Evolutionary conservation across 1,139 yeast genomes (phyloP).

Genomic region (Meyerozyma sp.): DNA sequence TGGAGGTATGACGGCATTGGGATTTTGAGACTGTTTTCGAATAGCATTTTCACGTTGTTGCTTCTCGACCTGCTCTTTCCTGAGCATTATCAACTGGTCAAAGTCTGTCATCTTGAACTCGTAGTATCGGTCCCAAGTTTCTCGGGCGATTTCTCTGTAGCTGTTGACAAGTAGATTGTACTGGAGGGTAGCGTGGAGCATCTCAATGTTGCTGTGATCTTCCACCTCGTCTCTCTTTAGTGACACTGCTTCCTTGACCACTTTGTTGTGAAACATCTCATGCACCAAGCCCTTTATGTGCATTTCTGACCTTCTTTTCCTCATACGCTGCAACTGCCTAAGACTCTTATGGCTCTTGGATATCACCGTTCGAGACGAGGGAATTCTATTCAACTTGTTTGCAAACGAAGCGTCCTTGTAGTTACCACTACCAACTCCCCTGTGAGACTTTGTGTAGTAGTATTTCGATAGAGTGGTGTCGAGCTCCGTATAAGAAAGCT

Average conservation of each 20-base stretch:
- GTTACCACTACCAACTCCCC: slow-evolving; percentile 47
- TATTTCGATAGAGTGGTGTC: slow-evolving; percentile 28
- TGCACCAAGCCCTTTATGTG: slow-evolving; percentile 35
- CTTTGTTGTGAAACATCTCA: slow-evolving; percentile 27
- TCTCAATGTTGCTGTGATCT: slow-evolving; percentile 37
- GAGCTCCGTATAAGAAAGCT: slow-evolving; percentile 20
- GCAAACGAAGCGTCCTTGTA: slow-evolving; percentile 42
- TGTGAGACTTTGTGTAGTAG: slow-evolving; percentile 34
- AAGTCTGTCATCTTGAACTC: slow-evolving; percentile 36
- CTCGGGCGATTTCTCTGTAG: slow-evolving; percentile 34
- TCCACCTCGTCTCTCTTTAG: slow-evolving; percentile 29
- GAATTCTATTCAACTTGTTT: slow-evolving; percentile 34
- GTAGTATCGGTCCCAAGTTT: slow-evolving; percentile 38
- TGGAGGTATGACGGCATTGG: not conserved
- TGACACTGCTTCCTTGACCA: slow-evolving; percentile 25
- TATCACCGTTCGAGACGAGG: slow-evolving; percentile 15
- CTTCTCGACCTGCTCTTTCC: slow-evolving; percentile 11
- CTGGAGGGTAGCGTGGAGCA: slow-evolving; percentile 40
- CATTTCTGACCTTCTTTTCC: slow-evolving; percentile 6
- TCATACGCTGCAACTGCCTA: slow-evolving; percentile 9
- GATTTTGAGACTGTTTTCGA: slow-evolving; percentile 7
- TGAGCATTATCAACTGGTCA: slow-evolving; percentile 28
- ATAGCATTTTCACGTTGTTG: slow-evolving; percentile 3
- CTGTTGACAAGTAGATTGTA: slow-evolving; percentile 38
- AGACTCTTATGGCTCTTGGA: slow-evolving; percentile 13